These are phyloP conservation scores for Calonectria naviculata DNA, from an alignment of 2,329 filamentous ascomycete species.

Conservation along the genomic window DNA sequence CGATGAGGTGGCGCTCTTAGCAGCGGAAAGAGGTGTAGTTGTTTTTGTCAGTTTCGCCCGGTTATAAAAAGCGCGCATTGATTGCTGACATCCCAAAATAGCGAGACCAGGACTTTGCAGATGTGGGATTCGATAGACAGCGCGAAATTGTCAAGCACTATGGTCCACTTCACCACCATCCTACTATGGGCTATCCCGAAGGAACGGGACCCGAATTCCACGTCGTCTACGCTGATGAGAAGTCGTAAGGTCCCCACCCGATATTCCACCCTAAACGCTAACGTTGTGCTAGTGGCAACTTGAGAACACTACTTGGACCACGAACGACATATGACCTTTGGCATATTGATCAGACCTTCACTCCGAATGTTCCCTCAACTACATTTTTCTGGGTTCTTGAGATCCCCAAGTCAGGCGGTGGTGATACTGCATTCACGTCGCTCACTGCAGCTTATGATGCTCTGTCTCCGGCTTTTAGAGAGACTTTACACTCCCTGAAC, in stretches of 20 bases:
- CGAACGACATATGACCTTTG: slow-evolving; percentile 44
- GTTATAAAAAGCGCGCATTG: background rate
- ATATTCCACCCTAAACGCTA: background rate
- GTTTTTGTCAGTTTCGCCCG: slow-evolving; percentile 42
- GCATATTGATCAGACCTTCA: slow-evolving; percentile 49
- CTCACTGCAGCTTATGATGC: slow-evolving; percentile 44
- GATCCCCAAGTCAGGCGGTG: slow-evolving; percentile 37
- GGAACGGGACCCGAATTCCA: slow-evolving; percentile 46
- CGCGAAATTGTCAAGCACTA: slow-evolving; percentile 43
- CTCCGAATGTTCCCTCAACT: slow-evolving; percentile 43
- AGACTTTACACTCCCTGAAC: slow-evolving; percentile 15
- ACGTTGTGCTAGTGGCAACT: slow-evolving; percentile 33
- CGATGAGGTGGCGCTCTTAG: slow-evolving; percentile 44
- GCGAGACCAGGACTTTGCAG: slow-evolving; percentile 46
- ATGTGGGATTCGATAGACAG: slow-evolving; percentile 45
- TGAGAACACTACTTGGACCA: slow-evolving; percentile 41
- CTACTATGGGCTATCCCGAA: slow-evolving; percentile 45
- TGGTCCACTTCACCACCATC: slow-evolving; percentile 45
- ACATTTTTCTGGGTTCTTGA: slow-evolving; percentile 49
- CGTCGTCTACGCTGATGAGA: slow-evolving; percentile 46
- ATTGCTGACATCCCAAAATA: slow-evolving; percentile 6
- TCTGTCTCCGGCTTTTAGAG: slow-evolving; percentile 40
- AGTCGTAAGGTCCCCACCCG: slow-evolving; percentile 31
- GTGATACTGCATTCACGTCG: slow-evolving; percentile 45
- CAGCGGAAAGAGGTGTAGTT: slow-evolving; percentile 44